Conservation (phyloP, 1,284 basidiomycete genomes). For the Puccinia hordei region DNA sequence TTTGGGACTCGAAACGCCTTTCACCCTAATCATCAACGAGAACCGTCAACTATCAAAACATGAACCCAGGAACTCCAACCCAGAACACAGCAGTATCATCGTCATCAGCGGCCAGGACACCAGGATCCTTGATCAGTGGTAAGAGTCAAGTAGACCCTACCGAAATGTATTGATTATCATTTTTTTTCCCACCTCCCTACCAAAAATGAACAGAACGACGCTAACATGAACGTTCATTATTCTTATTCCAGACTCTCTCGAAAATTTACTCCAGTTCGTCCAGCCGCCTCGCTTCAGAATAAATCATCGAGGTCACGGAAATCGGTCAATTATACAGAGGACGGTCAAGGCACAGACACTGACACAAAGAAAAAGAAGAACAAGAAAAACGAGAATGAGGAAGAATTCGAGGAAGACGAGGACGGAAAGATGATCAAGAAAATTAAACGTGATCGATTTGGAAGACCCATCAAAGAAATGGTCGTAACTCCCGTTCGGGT, state of each 20-base stretch:
- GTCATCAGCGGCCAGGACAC: not conserved
- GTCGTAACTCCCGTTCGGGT: slow-evolving; percentile 35
- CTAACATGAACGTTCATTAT: not conserved
- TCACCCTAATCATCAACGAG: not conserved
- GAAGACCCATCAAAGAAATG: slow-evolving; percentile 47
- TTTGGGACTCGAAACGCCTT: too few species aligned
- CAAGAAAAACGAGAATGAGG: slow-evolving; percentile 35
- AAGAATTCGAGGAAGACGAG: slow-evolving; percentile 47
- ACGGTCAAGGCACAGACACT: not conserved
- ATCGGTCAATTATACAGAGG: slow-evolving; percentile 38
- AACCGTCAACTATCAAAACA: not conserved
- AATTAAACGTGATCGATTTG: slow-evolving; percentile 46
- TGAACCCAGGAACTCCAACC: not conserved
- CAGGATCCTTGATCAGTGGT: slow-evolving; percentile 14
- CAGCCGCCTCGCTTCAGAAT: not conserved
- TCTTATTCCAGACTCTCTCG: not conserved
- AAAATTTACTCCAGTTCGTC: slow-evolving; percentile 47
- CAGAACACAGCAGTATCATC: not conserved
- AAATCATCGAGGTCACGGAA: slow-evolving; percentile 36
- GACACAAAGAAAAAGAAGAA: slow-evolving; percentile 30
- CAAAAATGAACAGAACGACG: not conserved
- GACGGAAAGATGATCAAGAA: slow-evolving; percentile 49
- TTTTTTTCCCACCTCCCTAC: not conserved
- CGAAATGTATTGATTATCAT: slow-evolving; percentile 21
- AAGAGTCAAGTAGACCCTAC: slow-evolving; percentile 28